Percentiles rank a stretch among this genome's conserved stretches.
Conservation (phyloP, 805 yeast species). For the Hanseniaspora occidentalis region DNA sequence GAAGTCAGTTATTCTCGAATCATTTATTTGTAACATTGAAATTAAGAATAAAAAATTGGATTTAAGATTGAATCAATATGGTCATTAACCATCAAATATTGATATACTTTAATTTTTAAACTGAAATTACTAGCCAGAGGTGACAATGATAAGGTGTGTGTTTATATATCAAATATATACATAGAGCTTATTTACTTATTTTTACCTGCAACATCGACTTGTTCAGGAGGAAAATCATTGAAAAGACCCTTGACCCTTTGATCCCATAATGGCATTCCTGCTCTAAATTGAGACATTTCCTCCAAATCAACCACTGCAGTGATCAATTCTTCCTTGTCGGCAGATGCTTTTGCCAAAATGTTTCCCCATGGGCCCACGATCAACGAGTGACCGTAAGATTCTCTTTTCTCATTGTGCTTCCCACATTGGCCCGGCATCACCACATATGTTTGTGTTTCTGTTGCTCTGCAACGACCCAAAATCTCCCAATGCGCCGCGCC, state of each 20-base stretch:
- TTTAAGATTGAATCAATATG: too few relatives aligned
- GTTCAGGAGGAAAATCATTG: constrained; percentile 3
- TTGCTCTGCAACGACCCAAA: constrained; percentile 72
- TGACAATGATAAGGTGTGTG: too few relatives aligned
- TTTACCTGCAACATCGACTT: too few relatives aligned
- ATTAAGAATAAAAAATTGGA: too few relatives aligned
- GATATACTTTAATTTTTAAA: too few relatives aligned
- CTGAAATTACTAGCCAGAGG: too few relatives aligned
- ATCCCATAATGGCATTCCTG: constrained; percentile 63
- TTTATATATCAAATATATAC: too few relatives aligned
- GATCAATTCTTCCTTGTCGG: constrained; percentile 30
- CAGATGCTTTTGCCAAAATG: constrained; percentile 46
- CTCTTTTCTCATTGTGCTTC: constrained; percentile 45
- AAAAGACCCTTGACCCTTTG: constrained; percentile 60
- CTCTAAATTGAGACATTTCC: constrained; percentile 37
- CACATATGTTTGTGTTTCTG: constrained; percentile 79
- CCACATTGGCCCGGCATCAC: constrained; percentile 87
- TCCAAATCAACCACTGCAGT: constrained; percentile 57
- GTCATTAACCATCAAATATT: too few relatives aligned
- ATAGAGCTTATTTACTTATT: too few relatives aligned
- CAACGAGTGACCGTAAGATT: constrained; percentile 78
- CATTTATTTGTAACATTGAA: too few relatives aligned
- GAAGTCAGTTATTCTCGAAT: too few relatives aligned
- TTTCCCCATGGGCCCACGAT: constrained; percentile 92
- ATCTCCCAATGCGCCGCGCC: constrained; percentile 87